A percentile compares a stretch with the other conserved stretches of the same genome.
These are phyloP conservation scores for Fraxinus sp. DNA, from an alignment of 305 asterid species.

Conservation along the genomic window DNA sequence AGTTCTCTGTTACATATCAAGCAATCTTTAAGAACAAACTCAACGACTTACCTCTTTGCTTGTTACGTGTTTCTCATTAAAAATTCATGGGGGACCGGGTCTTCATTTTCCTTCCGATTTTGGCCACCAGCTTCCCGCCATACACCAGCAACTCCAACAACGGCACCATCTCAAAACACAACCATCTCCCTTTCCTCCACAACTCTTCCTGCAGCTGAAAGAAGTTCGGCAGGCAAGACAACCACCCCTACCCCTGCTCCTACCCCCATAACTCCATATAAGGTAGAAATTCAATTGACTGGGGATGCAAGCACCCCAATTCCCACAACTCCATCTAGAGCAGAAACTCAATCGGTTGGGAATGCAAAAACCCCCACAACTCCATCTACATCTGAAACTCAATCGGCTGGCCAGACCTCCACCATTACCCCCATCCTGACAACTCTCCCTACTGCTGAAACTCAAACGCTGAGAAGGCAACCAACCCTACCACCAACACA, in stretches of 20 bases:
- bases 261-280: constrained; percentile 2
- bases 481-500: not conserved
- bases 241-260: not conserved
- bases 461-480: no score
- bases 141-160: constrained; percentile 12
- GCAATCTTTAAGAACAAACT: not conserved
- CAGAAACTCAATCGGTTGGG: not conserved
- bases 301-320: not conserved
- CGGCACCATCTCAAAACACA: not conserved
- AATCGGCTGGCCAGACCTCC: no score
- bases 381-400: not conserved
- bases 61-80: not conserved
- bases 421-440: no score
- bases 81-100: constrained; percentile 39
- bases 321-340: constrained; percentile 3
- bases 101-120: constrained; percentile 36
- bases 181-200: not conserved
- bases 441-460: no score
- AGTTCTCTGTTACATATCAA: constrained; percentile 20
- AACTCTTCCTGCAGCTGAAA: not conserved
- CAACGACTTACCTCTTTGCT: not conserved
- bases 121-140: constrained; percentile 36
- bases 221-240: not conserved
- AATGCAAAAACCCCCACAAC: no score
- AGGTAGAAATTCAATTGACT: not conserved